Evolutionary conservation across 139 green algal genomes (phyloP).

Genomic region (Microglena sp.): DNA sequence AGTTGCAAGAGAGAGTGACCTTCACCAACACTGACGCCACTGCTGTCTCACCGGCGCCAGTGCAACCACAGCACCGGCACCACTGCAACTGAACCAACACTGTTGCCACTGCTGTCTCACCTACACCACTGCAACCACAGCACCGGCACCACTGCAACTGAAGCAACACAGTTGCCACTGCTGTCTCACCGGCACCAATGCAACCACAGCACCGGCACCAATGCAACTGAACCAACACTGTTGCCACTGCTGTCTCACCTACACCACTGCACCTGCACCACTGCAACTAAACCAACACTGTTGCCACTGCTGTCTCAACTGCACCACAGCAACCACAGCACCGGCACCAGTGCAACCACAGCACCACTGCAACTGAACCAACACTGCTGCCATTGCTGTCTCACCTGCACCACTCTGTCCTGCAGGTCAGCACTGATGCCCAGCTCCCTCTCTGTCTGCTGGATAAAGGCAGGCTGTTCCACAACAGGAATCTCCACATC

Average conservation of each 20-base stretch:
- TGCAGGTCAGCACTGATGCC: slow-evolving; percentile 83
- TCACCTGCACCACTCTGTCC: slow-evolving; percentile 79
- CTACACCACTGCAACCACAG: slow-evolving; percentile 84
- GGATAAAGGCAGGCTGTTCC: slow-evolving; percentile 53
- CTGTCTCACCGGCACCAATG: no score
- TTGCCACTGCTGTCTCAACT: no score
- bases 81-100: neutral
- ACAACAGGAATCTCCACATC: slow-evolving; percentile 44
- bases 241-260: slow-evolving; percentile 31
- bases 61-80: no score
- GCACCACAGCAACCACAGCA: no score
- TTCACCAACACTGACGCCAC: no score
- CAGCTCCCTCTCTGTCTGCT: slow-evolving; percentile 66
- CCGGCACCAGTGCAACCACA: neutral
- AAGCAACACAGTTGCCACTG: no score
- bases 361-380: neutral
- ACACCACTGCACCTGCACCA: no score
- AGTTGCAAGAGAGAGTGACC: no score
- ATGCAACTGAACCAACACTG: neutral
- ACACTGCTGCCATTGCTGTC: neutral
- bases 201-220: no score
- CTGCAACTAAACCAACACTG: no score
- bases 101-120: slow-evolving; percentile 11
- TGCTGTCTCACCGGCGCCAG: no score
- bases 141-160: no score